Conservation (phyloP, 208 protist species). For the Endotrypanum monterogeii region DNA sequence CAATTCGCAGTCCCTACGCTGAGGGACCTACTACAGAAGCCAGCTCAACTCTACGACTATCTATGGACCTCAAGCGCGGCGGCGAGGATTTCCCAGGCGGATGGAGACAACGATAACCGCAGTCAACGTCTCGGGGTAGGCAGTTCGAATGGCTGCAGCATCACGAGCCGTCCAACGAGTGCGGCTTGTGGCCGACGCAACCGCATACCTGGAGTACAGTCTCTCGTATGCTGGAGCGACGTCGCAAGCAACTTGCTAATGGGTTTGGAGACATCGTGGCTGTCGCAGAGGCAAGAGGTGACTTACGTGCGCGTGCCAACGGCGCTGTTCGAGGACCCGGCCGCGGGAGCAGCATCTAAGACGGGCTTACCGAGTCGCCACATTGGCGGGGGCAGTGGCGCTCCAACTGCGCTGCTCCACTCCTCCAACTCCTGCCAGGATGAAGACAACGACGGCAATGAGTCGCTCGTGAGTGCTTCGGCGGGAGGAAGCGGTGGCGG, state of each 20-base stretch:
- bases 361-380: not conserved
- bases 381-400: not conserved
- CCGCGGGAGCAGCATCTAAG: constrained; percentile 2
- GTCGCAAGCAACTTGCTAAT: constrained; percentile 81
- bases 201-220: constrained; percentile 13
- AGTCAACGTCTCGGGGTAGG: not conserved
- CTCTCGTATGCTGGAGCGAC: constrained; percentile 81
- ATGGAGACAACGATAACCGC: not conserved
- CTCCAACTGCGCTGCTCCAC: not conserved
- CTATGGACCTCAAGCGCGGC: constrained; percentile 18
- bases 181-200: constrained; percentile 5
- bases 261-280: constrained; percentile 29
- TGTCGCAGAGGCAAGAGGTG: constrained; percentile 11
- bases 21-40: constrained; percentile 17
- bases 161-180: not conserved
- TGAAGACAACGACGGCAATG: constrained; percentile 29
- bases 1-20: constrained; percentile 6
- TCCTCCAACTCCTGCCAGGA: not conserved
- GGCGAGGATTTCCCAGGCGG: not conserved
- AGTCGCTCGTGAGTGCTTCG: constrained; percentile 14
- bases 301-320: constrained; percentile 53
- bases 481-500: constrained; percentile 1
- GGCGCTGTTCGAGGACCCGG: constrained; percentile 49
- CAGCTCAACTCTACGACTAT: constrained; percentile 18
- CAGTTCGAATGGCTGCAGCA: not conserved